Evolutionary conservation across 768 basidiomycete species (phyloP).

Genomic region (Candolleomyces efflorescens): DNA sequence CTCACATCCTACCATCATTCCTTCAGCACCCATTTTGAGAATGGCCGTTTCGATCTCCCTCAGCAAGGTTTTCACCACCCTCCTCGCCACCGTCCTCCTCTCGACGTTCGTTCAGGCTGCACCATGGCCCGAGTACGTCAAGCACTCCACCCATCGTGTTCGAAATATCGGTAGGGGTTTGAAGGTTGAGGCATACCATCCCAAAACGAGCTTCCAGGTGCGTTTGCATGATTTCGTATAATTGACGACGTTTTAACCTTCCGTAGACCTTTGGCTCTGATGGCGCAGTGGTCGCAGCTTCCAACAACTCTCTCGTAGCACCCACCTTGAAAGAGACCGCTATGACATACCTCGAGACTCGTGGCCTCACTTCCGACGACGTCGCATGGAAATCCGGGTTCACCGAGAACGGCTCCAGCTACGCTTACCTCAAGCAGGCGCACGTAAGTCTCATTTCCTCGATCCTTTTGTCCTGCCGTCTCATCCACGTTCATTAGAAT

Average conservation of each 20-base stretch:
- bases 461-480: background rate
- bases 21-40: slow-evolving; percentile 1
- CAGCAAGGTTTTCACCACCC: slow-evolving; percentile 5
- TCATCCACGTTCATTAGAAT: slow-evolving; percentile 16
- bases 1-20: background rate
- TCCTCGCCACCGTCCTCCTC: slow-evolving; percentile 10
- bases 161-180: slow-evolving; percentile 14
- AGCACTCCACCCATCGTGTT: slow-evolving; percentile 16
- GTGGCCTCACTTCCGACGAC: slow-evolving; percentile 16
- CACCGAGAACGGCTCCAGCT: slow-evolving; percentile 11
- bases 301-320: slow-evolving; percentile 15
- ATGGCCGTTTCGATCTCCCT: background rate
- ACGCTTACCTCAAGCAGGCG: slow-evolving; percentile 28
- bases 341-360: slow-evolving; percentile 22
- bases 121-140: slow-evolving; percentile 10
- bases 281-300: slow-evolving; percentile 20
- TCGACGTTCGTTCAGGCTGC: slow-evolving; percentile 11
- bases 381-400: slow-evolving; percentile 20
- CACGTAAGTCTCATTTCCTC: slow-evolving; percentile 16
- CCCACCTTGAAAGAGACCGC: slow-evolving; percentile 23
- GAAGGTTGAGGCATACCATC: slow-evolving; percentile 17
- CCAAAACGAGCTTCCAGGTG: slow-evolving; percentile 16
- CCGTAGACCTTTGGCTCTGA: slow-evolving; percentile 23
- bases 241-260: background rate
- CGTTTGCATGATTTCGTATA: background rate